phyloP scores from a whole-genome alignment of 2,329 filamentous ascomycete species.

The Scytalidium sp. region DNA sequence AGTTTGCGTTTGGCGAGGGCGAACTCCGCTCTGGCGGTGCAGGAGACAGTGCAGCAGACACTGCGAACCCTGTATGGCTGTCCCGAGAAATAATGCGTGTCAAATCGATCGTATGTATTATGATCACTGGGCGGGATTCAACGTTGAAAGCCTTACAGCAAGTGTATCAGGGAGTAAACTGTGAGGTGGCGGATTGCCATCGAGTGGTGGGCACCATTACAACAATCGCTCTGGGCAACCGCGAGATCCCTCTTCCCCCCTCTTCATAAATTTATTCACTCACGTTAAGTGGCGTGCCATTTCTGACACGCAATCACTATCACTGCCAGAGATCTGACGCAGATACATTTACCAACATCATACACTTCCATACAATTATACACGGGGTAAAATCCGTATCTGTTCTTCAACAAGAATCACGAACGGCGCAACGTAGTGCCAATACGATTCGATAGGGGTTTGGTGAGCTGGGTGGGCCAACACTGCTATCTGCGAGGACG shows the following conservation, averaged over 20 bases:
- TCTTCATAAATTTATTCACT: background rate
- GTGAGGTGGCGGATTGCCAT: background rate
- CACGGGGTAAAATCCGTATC: no score
- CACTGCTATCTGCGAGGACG: no score
- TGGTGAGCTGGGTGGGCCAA: no score
- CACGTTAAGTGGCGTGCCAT: background rate
- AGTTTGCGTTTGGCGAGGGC: background rate
- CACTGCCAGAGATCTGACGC: background rate
- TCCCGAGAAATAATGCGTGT: background rate
- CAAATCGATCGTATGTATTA: background rate
- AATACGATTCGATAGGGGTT: no score
- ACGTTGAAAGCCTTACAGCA: background rate
- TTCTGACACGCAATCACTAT: background rate
- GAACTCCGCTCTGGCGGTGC: background rate
- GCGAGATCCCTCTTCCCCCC: background rate
- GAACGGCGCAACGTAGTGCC: no score
- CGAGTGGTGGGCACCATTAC: background rate
- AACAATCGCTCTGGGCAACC: background rate
- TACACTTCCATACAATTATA: background rate
- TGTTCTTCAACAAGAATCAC: no score
- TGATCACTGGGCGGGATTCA: no score
- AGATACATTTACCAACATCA: background rate
- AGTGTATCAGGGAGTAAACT: background rate
- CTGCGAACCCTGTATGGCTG: background rate
- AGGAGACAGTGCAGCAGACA: background rate